phyloP scores from a whole-genome alignment of 1,139 yeast genomes.

The Nakaseomyces glabratus region DNA sequence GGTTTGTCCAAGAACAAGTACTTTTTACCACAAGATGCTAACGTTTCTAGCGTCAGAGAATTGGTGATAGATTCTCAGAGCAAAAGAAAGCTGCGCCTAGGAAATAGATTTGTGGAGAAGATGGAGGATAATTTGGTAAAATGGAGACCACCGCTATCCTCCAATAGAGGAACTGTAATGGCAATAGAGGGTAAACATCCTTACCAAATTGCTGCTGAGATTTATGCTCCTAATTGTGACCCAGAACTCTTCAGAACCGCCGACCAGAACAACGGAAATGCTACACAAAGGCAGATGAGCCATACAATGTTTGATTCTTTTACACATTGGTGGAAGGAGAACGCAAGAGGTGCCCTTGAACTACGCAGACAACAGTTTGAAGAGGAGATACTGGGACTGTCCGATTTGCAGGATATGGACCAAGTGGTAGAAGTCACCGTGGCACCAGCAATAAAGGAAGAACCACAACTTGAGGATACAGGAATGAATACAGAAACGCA shows the following conservation, averaged over 20 bases:
- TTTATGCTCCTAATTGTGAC: no score
- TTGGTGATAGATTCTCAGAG: constrained; percentile 29
- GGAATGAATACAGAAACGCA: no score
- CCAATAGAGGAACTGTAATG: constrained; percentile 24
- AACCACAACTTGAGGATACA: no score
- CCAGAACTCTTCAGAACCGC: no score
- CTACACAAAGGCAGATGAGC: neutral
- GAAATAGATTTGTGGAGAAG: constrained; percentile 34
- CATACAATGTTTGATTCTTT: constrained; percentile 5
- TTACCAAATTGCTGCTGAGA: constrained; percentile 14
- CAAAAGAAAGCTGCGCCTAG: constrained; percentile 21
- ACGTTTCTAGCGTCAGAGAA: constrained; percentile 23
- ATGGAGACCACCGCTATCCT: constrained; percentile 45
- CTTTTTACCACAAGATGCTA: constrained; percentile 3
- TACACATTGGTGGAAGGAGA: constrained; percentile 9
- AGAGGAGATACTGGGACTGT: constrained; percentile 1
- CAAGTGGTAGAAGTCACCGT: constrained; percentile 4
- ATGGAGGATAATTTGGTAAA: constrained; percentile 46
- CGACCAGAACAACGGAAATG: neutral
- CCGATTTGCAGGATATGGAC: constrained; percentile 5
- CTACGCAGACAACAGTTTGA: constrained; percentile 3
- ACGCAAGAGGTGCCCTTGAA: constrained; percentile 5
- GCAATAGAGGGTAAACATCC: constrained; percentile 26
- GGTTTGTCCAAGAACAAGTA: neutral
- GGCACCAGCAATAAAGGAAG: constrained; percentile 4